Evolutionary conservation across 768 basidiomycete genomes (phyloP).

Genomic region (Tulasnella calospora): DNA sequence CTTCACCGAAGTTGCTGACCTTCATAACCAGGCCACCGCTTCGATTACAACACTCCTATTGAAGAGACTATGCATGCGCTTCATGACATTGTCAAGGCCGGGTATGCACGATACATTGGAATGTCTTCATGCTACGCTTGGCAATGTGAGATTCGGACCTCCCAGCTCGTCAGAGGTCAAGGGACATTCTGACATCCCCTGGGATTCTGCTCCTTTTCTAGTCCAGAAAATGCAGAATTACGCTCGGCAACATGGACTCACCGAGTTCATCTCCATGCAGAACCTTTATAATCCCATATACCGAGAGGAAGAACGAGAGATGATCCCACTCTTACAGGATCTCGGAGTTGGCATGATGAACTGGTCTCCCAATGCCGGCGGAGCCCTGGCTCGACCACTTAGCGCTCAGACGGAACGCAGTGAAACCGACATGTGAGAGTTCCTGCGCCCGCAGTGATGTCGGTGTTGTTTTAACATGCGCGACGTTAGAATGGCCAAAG

Average conservation of each 20-base stretch:
- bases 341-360: constrained; percentile 28
- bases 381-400: constrained; percentile 22
- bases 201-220: neutral
- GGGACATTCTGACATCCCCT: neutral
- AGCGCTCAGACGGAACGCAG: neutral
- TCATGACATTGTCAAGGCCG: constrained; percentile 47
- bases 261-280: constrained; percentile 22
- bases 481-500: neutral
- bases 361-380: constrained; percentile 29
- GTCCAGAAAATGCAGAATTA: constrained; percentile 25
- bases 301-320: constrained; percentile 31
- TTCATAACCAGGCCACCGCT: constrained; percentile 34
- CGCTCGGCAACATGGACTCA: constrained; percentile 9
- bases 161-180: neutral
- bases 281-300: constrained; percentile 24
- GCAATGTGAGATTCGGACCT: constrained; percentile 22
- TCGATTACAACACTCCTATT: constrained; percentile 49
- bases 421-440: neutral
- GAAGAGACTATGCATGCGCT: constrained; percentile 25
- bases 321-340: constrained; percentile 28
- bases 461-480: neutral
- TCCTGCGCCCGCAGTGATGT: neutral
- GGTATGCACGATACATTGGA: constrained; percentile 48
- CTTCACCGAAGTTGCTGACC: neutral
- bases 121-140: constrained; percentile 37